Percentiles rank a stretch among this genome's conserved stretches.
These are phyloP conservation scores for Falciphora oryzae DNA, from an alignment of 2,329 filamentous ascomycete species.

Conservation along the genomic window DNA sequence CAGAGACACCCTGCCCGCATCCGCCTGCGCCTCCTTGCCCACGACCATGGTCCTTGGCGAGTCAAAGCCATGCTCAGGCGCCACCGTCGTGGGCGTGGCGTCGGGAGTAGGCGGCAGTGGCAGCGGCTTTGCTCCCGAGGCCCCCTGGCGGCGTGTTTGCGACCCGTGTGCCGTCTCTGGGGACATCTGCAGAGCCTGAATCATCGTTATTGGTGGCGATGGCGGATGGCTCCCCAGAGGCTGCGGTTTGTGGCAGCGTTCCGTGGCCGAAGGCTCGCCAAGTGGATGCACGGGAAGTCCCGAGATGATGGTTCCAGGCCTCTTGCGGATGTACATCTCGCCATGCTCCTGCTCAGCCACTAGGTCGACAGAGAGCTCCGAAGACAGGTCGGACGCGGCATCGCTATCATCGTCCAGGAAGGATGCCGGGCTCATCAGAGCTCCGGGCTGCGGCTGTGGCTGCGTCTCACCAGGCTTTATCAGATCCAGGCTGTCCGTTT, in stretches of 20 bases:
- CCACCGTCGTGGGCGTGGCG: conserved; percentile 37
- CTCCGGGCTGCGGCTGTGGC: conserved; percentile 14
- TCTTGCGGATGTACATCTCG: conserved; percentile 22
- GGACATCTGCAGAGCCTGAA: conserved; percentile 40
- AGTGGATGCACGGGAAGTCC: conserved; percentile 31
- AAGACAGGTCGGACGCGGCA: conserved; percentile 54
- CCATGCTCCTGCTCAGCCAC: conserved; percentile 27
- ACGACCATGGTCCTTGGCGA: conserved; percentile 20
- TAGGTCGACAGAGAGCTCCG: conserved; percentile 52
- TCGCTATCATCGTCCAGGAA: conserved; percentile 43
- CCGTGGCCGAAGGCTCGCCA: conserved; percentile 17
- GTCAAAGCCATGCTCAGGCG: conserved; percentile 34
- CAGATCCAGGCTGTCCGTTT: conserved; percentile 45
- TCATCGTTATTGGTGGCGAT: conserved; percentile 42
- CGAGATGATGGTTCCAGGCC: conserved; percentile 26
- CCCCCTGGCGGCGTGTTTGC: conserved; percentile 33
- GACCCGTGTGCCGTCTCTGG: conserved; percentile 32
- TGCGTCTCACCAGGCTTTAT: conserved; percentile 31
- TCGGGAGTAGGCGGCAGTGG: conserved; percentile 45
- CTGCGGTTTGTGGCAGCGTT: conserved; percentile 19
- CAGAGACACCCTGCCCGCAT: conserved; percentile 20
- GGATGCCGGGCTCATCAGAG: conserved; percentile 23
- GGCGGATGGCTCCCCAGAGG: conserved; percentile 22
- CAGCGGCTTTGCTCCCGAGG: conserved; percentile 39
- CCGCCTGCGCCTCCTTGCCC: conserved; percentile 17